phyloP scores from a whole-genome alignment of 208 protist genomes.

The Acanthamoeba lenticulata region DNA sequence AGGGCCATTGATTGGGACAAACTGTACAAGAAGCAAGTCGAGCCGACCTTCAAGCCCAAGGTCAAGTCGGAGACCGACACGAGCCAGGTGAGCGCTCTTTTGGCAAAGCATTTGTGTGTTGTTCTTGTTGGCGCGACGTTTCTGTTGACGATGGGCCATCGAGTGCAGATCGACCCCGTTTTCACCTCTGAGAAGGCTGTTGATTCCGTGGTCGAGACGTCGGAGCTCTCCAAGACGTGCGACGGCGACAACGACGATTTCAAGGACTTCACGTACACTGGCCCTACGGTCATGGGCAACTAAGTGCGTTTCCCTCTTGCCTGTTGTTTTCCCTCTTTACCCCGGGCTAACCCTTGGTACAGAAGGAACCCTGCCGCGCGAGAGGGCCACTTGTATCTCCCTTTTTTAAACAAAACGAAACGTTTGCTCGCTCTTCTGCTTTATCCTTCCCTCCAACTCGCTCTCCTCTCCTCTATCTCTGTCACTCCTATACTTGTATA shows the following conservation, averaged over 20 bases:
- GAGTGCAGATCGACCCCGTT: constrained; percentile 72
- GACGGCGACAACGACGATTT: constrained; percentile 17
- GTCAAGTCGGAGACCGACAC: constrained; percentile 27
- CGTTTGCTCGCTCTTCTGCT: too few species aligned
- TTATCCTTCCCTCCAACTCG: neutral
- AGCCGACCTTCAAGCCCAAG: constrained; percentile 75
- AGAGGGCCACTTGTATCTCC: too few species aligned
- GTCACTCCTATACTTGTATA: neutral
- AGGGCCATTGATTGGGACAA: constrained; percentile 92
- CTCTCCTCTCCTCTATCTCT: neutral
- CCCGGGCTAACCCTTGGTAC: neutral
- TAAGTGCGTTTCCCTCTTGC: neutral
- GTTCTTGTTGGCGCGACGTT: neutral
- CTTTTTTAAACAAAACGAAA: too few species aligned
- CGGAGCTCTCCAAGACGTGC: neutral
- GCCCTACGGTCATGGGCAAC: neutral
- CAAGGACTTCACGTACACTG: constrained; percentile 15
- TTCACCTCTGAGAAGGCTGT: constrained; percentile 77
- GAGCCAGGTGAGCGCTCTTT: neutral
- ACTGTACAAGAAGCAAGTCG: constrained; percentile 70
- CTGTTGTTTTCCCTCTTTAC: neutral
- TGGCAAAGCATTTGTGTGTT: neutral
- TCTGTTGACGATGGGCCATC: constrained; percentile 23
- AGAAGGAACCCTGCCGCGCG: too few species aligned
- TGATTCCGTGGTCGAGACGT: constrained; percentile 56